Evolutionary conservation across 208 protist genomes (phyloP).

Genomic region (Tritrichomonas foetus): DNA sequence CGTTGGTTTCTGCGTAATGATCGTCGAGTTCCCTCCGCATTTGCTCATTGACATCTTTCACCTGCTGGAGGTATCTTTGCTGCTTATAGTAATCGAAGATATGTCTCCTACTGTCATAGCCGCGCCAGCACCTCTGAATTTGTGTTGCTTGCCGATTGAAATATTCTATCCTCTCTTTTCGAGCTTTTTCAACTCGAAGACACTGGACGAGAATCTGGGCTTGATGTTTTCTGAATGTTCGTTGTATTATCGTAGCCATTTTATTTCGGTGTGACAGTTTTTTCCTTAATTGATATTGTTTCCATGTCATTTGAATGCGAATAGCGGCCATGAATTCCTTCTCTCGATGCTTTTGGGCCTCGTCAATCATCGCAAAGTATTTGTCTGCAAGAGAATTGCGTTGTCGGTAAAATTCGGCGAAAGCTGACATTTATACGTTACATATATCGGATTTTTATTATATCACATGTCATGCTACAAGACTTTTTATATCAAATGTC

Average conservation of each 20-base stretch:
- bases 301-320: neutral
- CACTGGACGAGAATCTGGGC: neutral
- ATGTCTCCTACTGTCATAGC: neutral
- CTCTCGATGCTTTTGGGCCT: neutral
- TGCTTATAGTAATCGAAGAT: conserved; percentile 10
- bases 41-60: neutral
- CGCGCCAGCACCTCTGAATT: neutral
- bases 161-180: neutral
- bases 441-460: too few species aligned
- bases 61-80: neutral
- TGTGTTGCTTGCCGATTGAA: neutral
- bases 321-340: neutral
- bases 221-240: neutral
- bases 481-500: too few species aligned
- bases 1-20: neutral
- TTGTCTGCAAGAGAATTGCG: neutral
- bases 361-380: neutral
- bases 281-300: neutral
- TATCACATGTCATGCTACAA: too few species aligned
- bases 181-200: neutral
- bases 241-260: neutral
- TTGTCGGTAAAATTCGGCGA: neutral
- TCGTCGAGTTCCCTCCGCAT: neutral
- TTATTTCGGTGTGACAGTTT: neutral
- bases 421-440: neutral